Evolutionary conservation across 2,329 filamentous ascomycete species (phyloP), one percentile per base, ranked within the genome.

Genomic region (Aspergillus brunneoviolaceus): DNA sequence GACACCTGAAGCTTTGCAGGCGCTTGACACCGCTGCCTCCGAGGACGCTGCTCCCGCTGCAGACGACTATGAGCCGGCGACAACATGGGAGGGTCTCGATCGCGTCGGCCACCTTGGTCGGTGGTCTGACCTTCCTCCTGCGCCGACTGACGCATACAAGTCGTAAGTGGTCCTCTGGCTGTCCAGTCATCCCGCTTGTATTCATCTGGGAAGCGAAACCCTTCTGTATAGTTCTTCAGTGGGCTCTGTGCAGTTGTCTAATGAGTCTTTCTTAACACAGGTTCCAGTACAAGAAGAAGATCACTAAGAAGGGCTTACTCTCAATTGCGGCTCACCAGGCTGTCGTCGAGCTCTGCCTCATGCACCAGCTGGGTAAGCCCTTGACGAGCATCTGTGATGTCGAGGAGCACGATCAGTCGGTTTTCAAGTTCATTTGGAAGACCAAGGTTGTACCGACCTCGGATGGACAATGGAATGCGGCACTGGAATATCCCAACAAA

Each of bases 331-430:
- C 87, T 47, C 83, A 84, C 62, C 80, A 84, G 62, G 81, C 85
- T 4, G 75, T 84, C 11, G 80, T 87, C 5, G 85, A 89, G 68
- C 72, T 85, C 4, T 80, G 81, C 61, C 73, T 83, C 3, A 71
- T 85, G 70, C 75, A 76, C 60, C 70, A 77, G 64, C 74, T 78
- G 56, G 79, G 77, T 50, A 77, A 74, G 63, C 72, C 68, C 12
- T 66, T 74, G 55, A 63, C 69, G 14, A 66, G 72, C 49, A 65
- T 77, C n/a, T 76, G 73, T 62, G 66, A 74, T 19, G 65, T 76
- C 42, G 35, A 66, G 14, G 65, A 72, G 19, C 70, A 75, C 58
- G 66, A 75, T 49, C 49, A 69, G 25, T 55, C 63, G 12, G 67
- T 77, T 33, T 69, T 71, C 49, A 57, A 70, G n/a, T 51, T 76